Evolutionary conservation across 2,329 filamentous ascomycete species (phyloP).

Genomic region (Colletotrichum phormii): DNA sequence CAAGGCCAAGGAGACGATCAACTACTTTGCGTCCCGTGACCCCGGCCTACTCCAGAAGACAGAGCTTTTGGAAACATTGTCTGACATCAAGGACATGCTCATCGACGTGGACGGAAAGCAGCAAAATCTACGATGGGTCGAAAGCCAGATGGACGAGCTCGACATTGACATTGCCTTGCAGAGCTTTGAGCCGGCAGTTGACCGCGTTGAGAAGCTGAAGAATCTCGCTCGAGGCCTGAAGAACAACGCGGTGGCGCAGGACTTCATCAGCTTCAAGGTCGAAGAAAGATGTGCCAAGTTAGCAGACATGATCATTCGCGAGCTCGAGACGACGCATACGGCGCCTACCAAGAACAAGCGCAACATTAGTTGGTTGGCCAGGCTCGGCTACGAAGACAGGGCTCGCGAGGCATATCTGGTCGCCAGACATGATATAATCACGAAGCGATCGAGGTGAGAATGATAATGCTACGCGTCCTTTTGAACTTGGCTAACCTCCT

Average conservation of each 20-base stretch:
- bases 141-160: slow-evolving; percentile 93
- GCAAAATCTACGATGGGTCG: slow-evolving; percentile 95
- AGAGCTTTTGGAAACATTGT: slow-evolving; percentile 81
- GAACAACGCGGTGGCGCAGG: slow-evolving; percentile 87
- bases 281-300: slow-evolving; percentile 85
- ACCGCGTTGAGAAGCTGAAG: slow-evolving; percentile 86
- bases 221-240: slow-evolving; percentile 83
- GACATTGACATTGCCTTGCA: slow-evolving; percentile 97
- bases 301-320: slow-evolving; percentile 79
- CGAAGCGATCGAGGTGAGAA: slow-evolving; percentile 81
- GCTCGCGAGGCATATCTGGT: slow-evolving; percentile 89
- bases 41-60: slow-evolving; percentile 82
- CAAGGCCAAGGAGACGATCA: slow-evolving; percentile 85
- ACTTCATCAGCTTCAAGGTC: slow-evolving; percentile 92
- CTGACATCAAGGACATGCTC: slow-evolving; percentile 85
- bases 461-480: not conserved
- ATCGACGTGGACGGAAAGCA: slow-evolving; percentile 98
- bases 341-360: slow-evolving; percentile 82
- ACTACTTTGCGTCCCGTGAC: slow-evolving; percentile 85
- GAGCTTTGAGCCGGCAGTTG: slow-evolving; percentile 85
- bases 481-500: not conserved
- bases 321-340: slow-evolving; percentile 81
- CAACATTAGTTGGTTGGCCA: slow-evolving; percentile 85
- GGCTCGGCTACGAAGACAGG: slow-evolving; percentile 89
- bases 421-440: slow-evolving; percentile 81